These are phyloP conservation scores for Talaromyces sp. DNA, from an alignment of 2,329 filamentous ascomycete species.

Conservation along the genomic window DNA sequence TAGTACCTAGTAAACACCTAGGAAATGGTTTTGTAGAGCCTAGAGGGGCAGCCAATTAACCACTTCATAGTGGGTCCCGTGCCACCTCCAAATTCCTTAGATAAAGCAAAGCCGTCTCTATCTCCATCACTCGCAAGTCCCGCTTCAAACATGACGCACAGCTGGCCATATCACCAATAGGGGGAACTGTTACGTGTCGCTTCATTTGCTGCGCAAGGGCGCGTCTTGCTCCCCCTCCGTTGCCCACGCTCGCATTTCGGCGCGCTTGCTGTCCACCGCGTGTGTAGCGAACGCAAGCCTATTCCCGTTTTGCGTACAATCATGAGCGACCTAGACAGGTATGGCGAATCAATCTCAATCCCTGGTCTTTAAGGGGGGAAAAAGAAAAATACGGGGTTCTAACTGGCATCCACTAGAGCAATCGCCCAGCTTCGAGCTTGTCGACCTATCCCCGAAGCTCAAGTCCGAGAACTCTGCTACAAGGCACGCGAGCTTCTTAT, in stretches of 20 bases:
- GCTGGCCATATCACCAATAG: background rate
- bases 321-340: conserved; percentile 96
- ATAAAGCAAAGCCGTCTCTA: background rate
- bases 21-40: background rate
- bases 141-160: background rate
- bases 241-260: background rate
- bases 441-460: conserved; percentile 87
- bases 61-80: conserved; percentile 3
- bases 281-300: background rate
- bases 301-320: conserved; percentile 18
- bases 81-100: conserved; percentile 3
- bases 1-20: background rate
- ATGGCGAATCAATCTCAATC: conserved; percentile 18
- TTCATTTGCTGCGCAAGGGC: conserved; percentile 1
- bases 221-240: background rate
- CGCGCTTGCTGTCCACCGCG: background rate
- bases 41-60: background rate
- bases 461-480: conserved; percentile 95
- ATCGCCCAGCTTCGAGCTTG: conserved; percentile 94
- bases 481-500: conserved; percentile 94
- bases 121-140: background rate
- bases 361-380: background rate
- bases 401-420: conserved; percentile 53
- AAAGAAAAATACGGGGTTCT: conserved; percentile 6
- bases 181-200: background rate